These are phyloP conservation scores for Esteya vermicola DNA, from an alignment of 2,329 filamentous ascomycete genomes.

Conservation along the genomic window DNA sequence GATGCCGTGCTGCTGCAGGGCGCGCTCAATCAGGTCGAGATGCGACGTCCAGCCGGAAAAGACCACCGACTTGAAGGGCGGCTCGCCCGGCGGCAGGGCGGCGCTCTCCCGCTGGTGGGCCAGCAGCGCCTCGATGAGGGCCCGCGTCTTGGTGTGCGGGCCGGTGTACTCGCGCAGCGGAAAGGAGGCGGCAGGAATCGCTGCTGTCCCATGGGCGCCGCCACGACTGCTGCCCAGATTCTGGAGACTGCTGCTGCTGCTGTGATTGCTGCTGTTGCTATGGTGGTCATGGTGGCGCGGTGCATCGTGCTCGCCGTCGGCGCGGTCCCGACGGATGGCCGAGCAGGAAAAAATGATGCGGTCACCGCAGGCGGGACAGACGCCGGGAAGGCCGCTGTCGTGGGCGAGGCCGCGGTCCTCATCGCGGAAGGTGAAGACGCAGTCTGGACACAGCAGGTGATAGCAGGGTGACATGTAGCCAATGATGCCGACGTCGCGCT, in stretches of 20 bases:
- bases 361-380: constrained; percentile 56
- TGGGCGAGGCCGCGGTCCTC: constrained; percentile 26
- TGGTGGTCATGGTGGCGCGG: constrained; percentile 20
- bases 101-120: constrained; percentile 48
- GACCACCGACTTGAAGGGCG: constrained; percentile 81
- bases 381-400: constrained; percentile 29
- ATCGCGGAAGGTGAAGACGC: constrained; percentile 47
- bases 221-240: neutral
- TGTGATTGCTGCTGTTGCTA: constrained; percentile 9
- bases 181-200: neutral
- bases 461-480: constrained; percentile 78
- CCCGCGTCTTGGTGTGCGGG: constrained; percentile 83
- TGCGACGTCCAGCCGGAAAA: constrained; percentile 96
- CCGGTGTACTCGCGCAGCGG: constrained; percentile 54
- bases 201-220: neutral
- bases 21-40: constrained; percentile 79
- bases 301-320: constrained; percentile 41
- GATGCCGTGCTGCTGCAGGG: constrained; percentile 54
- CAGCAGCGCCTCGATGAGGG: constrained; percentile 62
- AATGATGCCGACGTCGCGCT: constrained; percentile 50
- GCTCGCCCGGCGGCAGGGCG: constrained; percentile 44
- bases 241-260: constrained; percentile 1
- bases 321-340: constrained; percentile 49
- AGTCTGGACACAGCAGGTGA: constrained; percentile 68
- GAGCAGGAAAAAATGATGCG: constrained; percentile 52